A percentile compares a stretch with the other conserved stretches of the same genome.
These are phyloP conservation scores for Aureobasidium pullulans DNA, from an alignment of 2,329 filamentous ascomycete species.

Conservation along the genomic window DNA sequence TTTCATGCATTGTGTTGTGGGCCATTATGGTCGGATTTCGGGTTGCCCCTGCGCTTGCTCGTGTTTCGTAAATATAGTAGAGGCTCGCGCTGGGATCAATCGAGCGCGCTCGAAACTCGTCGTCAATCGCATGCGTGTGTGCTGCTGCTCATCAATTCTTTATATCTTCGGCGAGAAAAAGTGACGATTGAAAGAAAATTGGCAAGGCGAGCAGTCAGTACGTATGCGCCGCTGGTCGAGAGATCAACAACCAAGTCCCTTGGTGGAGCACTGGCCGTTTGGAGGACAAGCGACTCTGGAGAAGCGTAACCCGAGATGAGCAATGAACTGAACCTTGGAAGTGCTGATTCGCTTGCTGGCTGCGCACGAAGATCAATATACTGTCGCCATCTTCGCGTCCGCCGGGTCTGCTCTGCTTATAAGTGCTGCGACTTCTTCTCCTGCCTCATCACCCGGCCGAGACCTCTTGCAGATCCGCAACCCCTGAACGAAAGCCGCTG, in stretches of 20 bases:
- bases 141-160: background rate
- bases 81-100: background rate
- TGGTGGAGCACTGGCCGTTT: constrained; percentile 9
- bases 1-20: constrained; percentile 20
- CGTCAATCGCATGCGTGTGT: background rate
- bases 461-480: background rate
- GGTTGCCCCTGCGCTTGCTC: background rate
- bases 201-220: constrained; percentile 5
- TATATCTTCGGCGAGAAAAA: background rate
- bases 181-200: background rate
- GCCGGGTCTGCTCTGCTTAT: background rate
- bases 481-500: constrained; percentile 5
- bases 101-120: background rate
- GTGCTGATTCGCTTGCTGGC: background rate
- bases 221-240: background rate
- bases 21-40: background rate
- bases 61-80: constrained; percentile 1
- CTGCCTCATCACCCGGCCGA: background rate
- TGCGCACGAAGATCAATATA: background rate
- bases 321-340: background rate
- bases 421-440: background rate
- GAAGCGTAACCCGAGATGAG: background rate
- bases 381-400: background rate
- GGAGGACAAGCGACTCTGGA: background rate
- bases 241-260: constrained; percentile 9